These are phyloP conservation scores for Tripidium arundinaceum DNA, from an alignment of 202 grass and related monocot species.

Conservation along the genomic window DNA sequence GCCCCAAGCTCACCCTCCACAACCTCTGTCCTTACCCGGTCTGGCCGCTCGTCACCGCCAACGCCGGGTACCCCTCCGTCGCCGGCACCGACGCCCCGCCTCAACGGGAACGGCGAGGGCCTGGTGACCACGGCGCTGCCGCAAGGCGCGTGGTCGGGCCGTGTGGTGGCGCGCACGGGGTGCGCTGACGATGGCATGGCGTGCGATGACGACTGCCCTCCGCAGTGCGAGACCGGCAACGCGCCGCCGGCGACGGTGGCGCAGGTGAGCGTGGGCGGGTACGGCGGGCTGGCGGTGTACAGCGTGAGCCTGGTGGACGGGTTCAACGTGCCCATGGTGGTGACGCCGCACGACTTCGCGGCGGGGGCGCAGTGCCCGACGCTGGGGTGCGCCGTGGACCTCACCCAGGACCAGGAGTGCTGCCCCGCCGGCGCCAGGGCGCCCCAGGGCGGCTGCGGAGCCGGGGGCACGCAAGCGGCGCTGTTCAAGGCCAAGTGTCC, in stretches of 20 bases:
- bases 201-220: neutral
- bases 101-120: neutral
- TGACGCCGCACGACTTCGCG: neutral
- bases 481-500: constrained; percentile 40
- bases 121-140: neutral
- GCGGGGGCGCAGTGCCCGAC: neutral
- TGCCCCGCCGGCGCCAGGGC: neutral
- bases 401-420: neutral
- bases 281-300: neutral
- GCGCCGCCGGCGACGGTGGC: neutral
- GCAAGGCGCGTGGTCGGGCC: neutral
- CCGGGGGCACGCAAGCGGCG: neutral
- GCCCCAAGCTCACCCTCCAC: constrained; percentile 21
- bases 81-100: neutral
- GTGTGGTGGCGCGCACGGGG: neutral
- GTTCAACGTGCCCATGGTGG: neutral
- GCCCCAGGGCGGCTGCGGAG: constrained; percentile 9
- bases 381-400: neutral
- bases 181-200: neutral
- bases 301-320: neutral
- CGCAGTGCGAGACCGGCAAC: neutral
- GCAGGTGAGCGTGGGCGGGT: neutral
- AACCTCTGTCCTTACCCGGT: constrained; percentile 24
- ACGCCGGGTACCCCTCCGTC: neutral
- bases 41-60: constrained; percentile 7